Percentiles rank a stretch among this genome's conserved stretches.
Evolutionary conservation across 257 asterid species (phyloP).

Genomic region (Echites panduratus): DNA sequence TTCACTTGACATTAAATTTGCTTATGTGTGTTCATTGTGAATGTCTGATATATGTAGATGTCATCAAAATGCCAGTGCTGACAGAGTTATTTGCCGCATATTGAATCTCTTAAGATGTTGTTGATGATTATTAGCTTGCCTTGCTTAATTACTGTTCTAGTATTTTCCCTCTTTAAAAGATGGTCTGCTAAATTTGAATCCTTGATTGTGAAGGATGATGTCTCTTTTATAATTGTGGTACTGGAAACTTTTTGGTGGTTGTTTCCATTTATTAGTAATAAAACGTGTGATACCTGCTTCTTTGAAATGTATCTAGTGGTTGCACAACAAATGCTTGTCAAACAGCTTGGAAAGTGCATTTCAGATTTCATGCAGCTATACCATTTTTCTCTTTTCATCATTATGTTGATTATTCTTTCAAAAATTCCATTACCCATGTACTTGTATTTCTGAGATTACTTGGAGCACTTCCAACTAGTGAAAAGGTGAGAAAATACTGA

Average conservation of each 20-base stretch:
- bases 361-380: background rate
- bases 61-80: background rate
- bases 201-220: background rate
- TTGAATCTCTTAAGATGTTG: background rate
- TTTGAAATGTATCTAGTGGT: background rate
- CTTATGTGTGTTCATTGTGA: background rate
- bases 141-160: background rate
- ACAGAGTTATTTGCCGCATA: background rate
- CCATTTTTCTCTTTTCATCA: background rate
- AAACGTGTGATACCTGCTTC: background rate
- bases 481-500: background rate
- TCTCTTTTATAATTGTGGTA: background rate
- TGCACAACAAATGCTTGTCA: background rate
- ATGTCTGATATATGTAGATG: background rate
- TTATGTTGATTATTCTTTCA: background rate
- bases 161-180: background rate
- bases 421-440: background rate
- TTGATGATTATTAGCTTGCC: background rate
- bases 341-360: background rate
- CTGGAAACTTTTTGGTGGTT: background rate
- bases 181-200: background rate
- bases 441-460: too few relatives aligned
- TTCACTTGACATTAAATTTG: background rate
- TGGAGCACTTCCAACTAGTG: background rate
- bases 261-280: too few relatives aligned